Evolutionary conservation across 306 rosid species (phyloP).

Genomic region (Sphenostylis stenocarpa): DNA sequence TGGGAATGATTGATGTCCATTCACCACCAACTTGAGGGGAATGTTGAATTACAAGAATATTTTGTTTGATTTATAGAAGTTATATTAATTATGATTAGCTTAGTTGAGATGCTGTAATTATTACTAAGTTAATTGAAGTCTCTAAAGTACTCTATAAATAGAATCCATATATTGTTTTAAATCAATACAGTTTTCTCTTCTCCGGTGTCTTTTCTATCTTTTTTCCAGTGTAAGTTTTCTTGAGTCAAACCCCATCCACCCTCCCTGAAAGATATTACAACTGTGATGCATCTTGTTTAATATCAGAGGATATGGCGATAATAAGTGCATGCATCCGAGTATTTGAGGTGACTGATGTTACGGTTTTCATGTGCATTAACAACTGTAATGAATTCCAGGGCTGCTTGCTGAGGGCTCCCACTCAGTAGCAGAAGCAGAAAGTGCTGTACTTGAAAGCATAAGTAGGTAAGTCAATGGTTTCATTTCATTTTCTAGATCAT

Average conservation of each 20-base stretch:
- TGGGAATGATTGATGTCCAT: too few relatives aligned
- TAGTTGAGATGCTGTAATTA: too few relatives aligned
- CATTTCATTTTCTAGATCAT: not conserved
- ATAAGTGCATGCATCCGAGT: conserved; percentile 4
- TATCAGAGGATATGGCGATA: not conserved
- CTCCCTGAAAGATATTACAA: conserved; percentile 5
- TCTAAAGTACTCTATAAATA: too few relatives aligned
- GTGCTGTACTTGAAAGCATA: conserved; percentile 76
- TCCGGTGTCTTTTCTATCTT: too few relatives aligned
- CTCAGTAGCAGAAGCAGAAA: conserved; percentile 79
- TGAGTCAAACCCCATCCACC: not conserved
- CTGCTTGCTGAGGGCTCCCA: conserved; percentile 70
- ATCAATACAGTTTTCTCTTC: too few relatives aligned
- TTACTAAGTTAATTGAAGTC: too few relatives aligned
- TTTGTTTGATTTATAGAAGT: too few relatives aligned
- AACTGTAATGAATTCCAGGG: conserved; percentile 66
- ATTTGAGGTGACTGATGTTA: conserved; percentile 36
- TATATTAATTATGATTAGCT: too few relatives aligned
- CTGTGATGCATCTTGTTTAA: not conserved
- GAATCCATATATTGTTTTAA: too few relatives aligned
- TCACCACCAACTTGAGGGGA: too few relatives aligned
- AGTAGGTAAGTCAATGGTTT: conserved; percentile 62
- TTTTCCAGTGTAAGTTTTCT: not conserved
- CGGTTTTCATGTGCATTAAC: conserved; percentile 44
- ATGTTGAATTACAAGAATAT: too few relatives aligned